Evolutionary conservation across 148 eudicot genomes (phyloP).

Genomic region (Rhododendron vialii): DNA sequence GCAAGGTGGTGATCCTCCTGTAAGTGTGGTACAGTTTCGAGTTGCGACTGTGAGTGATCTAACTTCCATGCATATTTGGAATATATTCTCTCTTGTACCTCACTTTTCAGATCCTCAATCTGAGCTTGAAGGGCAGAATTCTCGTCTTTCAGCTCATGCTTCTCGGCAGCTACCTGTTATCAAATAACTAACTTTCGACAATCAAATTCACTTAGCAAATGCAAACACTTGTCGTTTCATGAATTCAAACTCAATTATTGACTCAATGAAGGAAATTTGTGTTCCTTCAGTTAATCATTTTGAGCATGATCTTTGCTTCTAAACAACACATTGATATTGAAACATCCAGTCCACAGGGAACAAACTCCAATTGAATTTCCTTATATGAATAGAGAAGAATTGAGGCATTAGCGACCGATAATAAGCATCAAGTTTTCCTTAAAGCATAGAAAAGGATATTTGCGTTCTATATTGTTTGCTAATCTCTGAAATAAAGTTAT

Average conservation of each 20-base stretch:
- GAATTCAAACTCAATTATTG: background rate
- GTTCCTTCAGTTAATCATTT: background rate
- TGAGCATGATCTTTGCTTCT: background rate
- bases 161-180: slow-evolving; percentile 52
- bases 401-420: background rate
- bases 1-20: slow-evolving; percentile 14
- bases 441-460: background rate
- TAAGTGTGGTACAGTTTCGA: background rate
- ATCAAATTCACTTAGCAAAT: background rate
- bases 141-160: slow-evolving; percentile 64
- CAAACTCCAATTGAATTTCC: background rate
- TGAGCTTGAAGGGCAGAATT: slow-evolving; percentile 45
- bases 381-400: background rate
- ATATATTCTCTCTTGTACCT: slow-evolving; percentile 39
- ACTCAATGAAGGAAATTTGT: background rate
- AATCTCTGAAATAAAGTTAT: background rate
- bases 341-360: background rate
- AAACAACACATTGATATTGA: background rate
- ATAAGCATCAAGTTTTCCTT: background rate
- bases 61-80: slow-evolving; percentile 12
- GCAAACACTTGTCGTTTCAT: background rate
- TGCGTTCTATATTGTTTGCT: background rate
- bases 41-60: slow-evolving; percentile 34
- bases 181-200: background rate
- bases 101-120: slow-evolving; percentile 42